phyloP scores from a whole-genome alignment of 495 filamentous ascomycete species.

The Annulohypoxylon nitens region DNA sequence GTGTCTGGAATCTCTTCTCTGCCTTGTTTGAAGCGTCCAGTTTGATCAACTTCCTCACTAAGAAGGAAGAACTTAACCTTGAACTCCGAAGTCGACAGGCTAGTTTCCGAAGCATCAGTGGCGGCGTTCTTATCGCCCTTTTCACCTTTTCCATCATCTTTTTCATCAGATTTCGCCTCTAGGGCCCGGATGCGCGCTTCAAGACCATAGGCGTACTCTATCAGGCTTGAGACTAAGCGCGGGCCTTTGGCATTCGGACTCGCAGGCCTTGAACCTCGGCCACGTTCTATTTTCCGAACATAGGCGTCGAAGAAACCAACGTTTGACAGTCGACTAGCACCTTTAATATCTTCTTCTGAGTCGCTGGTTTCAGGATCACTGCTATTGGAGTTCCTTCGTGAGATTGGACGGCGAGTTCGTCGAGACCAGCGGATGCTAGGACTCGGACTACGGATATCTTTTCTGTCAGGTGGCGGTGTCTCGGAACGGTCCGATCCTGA shows the following conservation, averaged over 20 bases:
- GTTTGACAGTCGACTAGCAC: not conserved
- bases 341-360: not conserved
- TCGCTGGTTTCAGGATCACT: not conserved
- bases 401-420: not conserved
- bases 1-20: not conserved
- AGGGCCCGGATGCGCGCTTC: not conserved
- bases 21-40: not conserved
- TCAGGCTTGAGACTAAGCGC: not conserved
- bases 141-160: not conserved
- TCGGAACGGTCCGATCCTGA: not conserved
- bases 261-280: not conserved
- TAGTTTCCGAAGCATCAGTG: not conserved
- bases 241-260: not conserved
- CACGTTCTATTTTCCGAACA: not conserved
- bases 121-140: not conserved
- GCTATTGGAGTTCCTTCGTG: not conserved
- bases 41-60: not conserved
- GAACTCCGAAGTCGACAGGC: not conserved
- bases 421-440: not conserved
- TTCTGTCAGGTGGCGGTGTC: not conserved
- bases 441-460: not conserved
- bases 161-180: not conserved
- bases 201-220: not conserved
- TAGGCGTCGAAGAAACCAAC: conserved; percentile 1
- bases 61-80: conserved; percentile 11